Conservation (phyloP, 2,329 filamentous ascomycete species). For the Tolypocladium pustulatum region DNA sequence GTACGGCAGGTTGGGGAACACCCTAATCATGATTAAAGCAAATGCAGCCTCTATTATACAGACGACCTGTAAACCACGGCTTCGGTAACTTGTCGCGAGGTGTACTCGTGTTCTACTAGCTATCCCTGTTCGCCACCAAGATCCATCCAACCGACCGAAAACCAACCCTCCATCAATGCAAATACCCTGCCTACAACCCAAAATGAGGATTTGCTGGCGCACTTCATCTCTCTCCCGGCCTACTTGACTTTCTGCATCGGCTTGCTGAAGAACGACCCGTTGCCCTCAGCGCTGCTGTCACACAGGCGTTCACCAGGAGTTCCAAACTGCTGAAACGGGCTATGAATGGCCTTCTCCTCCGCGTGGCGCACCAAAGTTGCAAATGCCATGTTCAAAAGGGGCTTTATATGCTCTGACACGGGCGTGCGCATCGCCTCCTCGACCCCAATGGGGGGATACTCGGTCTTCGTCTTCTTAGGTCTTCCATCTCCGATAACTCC, state of each 20-base stretch:
- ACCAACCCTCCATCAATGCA: constrained; percentile 1
- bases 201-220: neutral
- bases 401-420: constrained; percentile 25
- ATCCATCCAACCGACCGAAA: constrained; percentile 3
- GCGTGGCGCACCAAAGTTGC: constrained; percentile 13
- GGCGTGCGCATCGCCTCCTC: constrained; percentile 26
- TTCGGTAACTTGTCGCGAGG: constrained; percentile 1
- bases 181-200: neutral
- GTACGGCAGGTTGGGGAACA: neutral
- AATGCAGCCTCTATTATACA: neutral
- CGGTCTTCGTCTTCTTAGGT: constrained; percentile 10
- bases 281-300: neutral
- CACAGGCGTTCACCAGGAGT: neutral
- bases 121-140: constrained; percentile 1
- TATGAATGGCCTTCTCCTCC: neutral
- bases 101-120: neutral
- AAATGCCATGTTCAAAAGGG: constrained; percentile 32
- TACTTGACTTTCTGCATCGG: neutral
- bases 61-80: neutral
- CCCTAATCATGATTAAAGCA: neutral
- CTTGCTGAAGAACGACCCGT: neutral
- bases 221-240: neutral
- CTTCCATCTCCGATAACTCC: constrained; percentile 28
- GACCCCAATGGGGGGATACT: constrained; percentile 20
- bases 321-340: neutral